These are phyloP conservation scores for Ophiognomonia clavigignenti-juglandacearum DNA, from an alignment of 2,329 filamentous ascomycete genomes.

Conservation along the genomic window DNA sequence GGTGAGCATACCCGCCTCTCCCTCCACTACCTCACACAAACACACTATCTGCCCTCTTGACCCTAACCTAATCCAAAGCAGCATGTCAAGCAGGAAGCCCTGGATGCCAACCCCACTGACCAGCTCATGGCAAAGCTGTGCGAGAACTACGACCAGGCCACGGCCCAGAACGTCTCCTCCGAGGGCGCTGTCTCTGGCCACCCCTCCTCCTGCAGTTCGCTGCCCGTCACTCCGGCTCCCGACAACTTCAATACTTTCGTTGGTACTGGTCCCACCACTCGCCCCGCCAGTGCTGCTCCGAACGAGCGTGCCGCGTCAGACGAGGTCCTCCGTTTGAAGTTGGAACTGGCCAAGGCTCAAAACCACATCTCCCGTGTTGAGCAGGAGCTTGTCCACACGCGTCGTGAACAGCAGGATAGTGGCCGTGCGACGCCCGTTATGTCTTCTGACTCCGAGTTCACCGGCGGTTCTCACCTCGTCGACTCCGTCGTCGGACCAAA, in stretches of 20 bases:
- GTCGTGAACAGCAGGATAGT: slow-evolving; percentile 54
- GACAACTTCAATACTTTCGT: slow-evolving; percentile 41
- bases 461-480: slow-evolving; percentile 22
- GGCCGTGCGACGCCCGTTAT: slow-evolving; percentile 47
- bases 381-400: slow-evolving; percentile 63
- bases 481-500: slow-evolving; percentile 17
- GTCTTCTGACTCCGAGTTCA: slow-evolving; percentile 32
- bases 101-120: slow-evolving; percentile 57
- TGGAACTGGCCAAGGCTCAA: slow-evolving; percentile 66
- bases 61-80: slow-evolving; percentile 13
- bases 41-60: too few species aligned
- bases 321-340: slow-evolving; percentile 64
- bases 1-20: slow-evolving; percentile 31
- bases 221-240: slow-evolving; percentile 58
- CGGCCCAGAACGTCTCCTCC: slow-evolving; percentile 59
- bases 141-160: slow-evolving; percentile 31
- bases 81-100: slow-evolving; percentile 40
- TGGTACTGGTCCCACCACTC: slow-evolving; percentile 42
- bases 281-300: slow-evolving; percentile 46
- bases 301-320: slow-evolving; percentile 42
- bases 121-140: slow-evolving; percentile 57
- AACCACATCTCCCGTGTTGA: slow-evolving; percentile 67
- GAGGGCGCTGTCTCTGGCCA: slow-evolving; percentile 55
- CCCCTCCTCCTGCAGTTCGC: slow-evolving; percentile 49
- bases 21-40: too few species aligned